Percentiles rank a stretch among this genome's conserved stretches.
phyloP scores from a whole-genome alignment of 2,329 filamentous ascomycete genomes.

The Colletotrichum trifolii region DNA sequence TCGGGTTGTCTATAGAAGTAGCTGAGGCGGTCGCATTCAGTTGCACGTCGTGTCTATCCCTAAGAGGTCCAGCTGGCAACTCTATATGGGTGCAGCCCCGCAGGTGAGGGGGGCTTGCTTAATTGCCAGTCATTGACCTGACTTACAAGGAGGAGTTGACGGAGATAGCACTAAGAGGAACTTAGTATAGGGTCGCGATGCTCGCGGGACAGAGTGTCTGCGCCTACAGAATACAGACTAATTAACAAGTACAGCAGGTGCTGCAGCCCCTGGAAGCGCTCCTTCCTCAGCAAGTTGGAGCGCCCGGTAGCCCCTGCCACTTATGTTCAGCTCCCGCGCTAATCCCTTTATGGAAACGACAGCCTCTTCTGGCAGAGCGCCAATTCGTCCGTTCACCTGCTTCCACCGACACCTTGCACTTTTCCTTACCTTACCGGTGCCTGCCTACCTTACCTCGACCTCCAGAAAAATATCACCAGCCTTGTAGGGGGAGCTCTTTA shows the following conservation, averaged over 20 bases:
- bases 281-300: neutral
- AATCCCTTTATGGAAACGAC: conserved; percentile 28
- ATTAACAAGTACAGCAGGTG: too few species aligned
- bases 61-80: conserved; percentile 31
- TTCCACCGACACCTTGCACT: conserved; percentile 36
- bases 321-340: conserved; percentile 13
- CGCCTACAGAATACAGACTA: too few species aligned
- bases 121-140: neutral
- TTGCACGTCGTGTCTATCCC: conserved; percentile 30
- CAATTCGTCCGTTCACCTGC: conserved; percentile 38
- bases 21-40: conserved; percentile 12
- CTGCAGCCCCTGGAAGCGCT: too few species aligned
- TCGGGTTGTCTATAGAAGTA: neutral
- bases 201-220: too few species aligned
- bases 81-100: neutral
- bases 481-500: conserved; percentile 37
- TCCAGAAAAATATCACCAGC: conserved; percentile 40
- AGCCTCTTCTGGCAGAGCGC: conserved; percentile 35
- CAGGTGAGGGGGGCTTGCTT: neutral
- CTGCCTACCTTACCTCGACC: neutral
- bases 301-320: conserved; percentile 24
- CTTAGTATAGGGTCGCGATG: too few species aligned
- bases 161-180: too few species aligned
- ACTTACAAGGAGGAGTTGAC: too few species aligned
- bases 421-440: conserved; percentile 22